Percentiles rank a stretch among this genome's conserved stretches.
phyloP scores from a whole-genome alignment of 73 alveolate genomes.

The Loxodes magnus region DNA sequence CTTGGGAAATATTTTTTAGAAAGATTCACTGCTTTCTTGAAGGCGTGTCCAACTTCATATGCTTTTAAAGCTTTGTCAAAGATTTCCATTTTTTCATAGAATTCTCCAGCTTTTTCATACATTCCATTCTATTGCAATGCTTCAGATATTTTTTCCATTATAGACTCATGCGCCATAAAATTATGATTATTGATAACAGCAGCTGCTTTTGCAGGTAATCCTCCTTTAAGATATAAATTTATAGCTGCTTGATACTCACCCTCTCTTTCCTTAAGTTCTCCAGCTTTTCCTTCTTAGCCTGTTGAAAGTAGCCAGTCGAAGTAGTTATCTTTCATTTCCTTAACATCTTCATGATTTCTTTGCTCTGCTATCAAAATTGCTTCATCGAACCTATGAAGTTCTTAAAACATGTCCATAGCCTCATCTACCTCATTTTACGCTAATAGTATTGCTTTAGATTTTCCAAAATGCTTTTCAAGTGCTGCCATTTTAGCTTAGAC shows the following conservation, averaged over 20 bases:
- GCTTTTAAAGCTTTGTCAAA: conserved; percentile 95
- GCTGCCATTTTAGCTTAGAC: conserved; percentile 97
- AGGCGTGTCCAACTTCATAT: conserved; percentile 96
- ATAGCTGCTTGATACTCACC: conserved; percentile 95
- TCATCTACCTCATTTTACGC: conserved; percentile 98
- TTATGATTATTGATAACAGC: conserved; percentile 89
- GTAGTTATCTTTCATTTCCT: conserved; percentile 91
- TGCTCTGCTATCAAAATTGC: conserved; percentile 85
- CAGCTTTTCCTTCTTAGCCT: conserved; percentile 98
- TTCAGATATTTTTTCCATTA: conserved; percentile 84
- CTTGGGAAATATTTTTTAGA: conserved; percentile 53
- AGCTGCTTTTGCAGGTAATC: conserved; percentile 99
- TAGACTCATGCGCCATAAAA: conserved; percentile 84
- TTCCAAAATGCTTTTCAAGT: conserved; percentile 95
- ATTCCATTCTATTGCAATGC: conserved; percentile 84
- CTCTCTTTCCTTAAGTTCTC: conserved; percentile 97
- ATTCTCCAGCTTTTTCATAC: conserved; percentile 99
- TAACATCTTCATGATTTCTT: conserved; percentile 93
- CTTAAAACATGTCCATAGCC: conserved; percentile 99
- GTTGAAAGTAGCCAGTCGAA: conserved; percentile 97
- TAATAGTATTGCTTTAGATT: conserved; percentile 97
- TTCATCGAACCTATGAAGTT: conserved; percentile 96
- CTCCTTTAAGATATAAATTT: conserved; percentile 96
- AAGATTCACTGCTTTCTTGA: conserved; percentile 92
- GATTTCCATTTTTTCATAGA: conserved; percentile 95